phyloP scores from a whole-genome alignment of 202 grass and related monocot species.

The Brachypodium distachyon region DNA sequence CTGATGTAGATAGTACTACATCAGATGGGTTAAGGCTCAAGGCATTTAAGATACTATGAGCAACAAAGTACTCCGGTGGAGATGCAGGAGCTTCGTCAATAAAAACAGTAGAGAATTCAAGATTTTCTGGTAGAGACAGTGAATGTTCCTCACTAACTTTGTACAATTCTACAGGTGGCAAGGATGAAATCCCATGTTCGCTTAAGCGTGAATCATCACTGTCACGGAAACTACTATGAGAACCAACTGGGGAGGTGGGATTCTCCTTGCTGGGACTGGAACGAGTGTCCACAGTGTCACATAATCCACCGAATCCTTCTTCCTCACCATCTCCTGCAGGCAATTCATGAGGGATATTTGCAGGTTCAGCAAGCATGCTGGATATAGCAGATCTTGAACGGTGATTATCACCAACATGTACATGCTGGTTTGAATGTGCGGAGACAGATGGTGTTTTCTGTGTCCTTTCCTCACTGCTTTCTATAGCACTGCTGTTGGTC shows the following conservation, averaged over 20 bases:
- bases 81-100: not conserved
- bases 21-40: not conserved
- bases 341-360: not conserved
- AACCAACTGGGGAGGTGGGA: not conserved
- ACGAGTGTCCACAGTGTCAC: not conserved
- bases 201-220: not conserved
- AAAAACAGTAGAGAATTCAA: slow-evolving; percentile 4
- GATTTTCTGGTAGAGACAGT: not conserved
- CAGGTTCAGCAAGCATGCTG: not conserved
- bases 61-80: not conserved
- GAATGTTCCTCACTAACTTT: slow-evolving; percentile 13
- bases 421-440: not conserved
- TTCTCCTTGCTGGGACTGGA: slow-evolving; percentile 2
- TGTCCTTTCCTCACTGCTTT: not conserved
- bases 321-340: not conserved
- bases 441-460: not conserved
- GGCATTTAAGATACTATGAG: not conserved
- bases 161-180: not conserved
- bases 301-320: not conserved
- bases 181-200: not conserved
- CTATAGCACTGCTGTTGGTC: slow-evolving; percentile 4
- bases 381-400: not conserved
- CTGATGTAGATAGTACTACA: not conserved
- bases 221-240: not conserved
- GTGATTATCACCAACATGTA: not conserved